phyloP scores from a whole-genome alignment of 106 monocot genomes.

The Allium fistulosum region DNA sequence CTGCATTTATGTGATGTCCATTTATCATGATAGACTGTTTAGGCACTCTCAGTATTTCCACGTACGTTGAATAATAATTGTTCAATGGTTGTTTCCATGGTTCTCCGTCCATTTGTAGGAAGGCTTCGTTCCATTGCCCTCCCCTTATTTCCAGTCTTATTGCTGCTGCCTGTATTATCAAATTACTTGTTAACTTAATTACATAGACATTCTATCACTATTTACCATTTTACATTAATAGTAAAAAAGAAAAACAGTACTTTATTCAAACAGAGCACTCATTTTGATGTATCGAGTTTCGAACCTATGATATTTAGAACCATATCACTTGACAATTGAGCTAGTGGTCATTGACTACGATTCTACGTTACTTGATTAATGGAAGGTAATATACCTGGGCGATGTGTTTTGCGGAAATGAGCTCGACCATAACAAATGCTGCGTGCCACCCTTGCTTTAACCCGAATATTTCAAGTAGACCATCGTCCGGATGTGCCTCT shows the following conservation, averaged over 20 bases:
- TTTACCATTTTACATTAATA: not conserved
- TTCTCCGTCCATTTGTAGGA: constrained; percentile 95
- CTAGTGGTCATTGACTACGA: too few species aligned
- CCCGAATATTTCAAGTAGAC: constrained; percentile 93
- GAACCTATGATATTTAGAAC: not conserved
- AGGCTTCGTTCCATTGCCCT: constrained; percentile 59
- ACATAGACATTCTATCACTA: not conserved
- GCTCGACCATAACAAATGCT: constrained; percentile 90
- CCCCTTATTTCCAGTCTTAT: constrained; percentile 87
- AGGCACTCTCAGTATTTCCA: constrained; percentile 77
- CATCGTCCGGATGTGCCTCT: constrained; percentile 90
- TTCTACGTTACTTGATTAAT: too few species aligned
- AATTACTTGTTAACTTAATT: not conserved
- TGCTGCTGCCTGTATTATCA: constrained; percentile 55
- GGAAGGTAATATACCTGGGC: constrained; percentile 54
- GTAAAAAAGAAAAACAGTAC: not conserved
- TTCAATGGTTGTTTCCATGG: constrained; percentile 89
- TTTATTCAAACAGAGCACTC: too few species aligned
- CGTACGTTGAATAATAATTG: constrained; percentile 48
- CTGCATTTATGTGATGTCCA: constrained; percentile 13
- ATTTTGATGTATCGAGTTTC: too few species aligned
- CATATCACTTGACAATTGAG: too few species aligned
- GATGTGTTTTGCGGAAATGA: constrained; percentile 89
- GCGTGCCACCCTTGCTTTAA: constrained; percentile 99
- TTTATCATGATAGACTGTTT: constrained; percentile 52